Base-by-base conservation (phyloP, 2,329 filamentous ascomycete genomes). In the Sporothrix pseudoabietina region DNA sequence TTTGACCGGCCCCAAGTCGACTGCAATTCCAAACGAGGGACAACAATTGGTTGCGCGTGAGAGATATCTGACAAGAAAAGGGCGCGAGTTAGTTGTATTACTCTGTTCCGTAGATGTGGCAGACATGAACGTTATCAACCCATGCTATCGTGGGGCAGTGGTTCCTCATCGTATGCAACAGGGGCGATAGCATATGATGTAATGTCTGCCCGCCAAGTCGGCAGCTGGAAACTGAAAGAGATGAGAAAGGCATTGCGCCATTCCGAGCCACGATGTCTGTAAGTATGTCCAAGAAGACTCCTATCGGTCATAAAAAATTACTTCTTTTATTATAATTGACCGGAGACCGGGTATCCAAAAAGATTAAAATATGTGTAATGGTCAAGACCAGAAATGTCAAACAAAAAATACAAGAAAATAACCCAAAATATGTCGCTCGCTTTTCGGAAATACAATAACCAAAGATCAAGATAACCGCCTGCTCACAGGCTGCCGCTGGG, bases 311-410 rank as follows among this genome's bases (percentile, higher is more conserved):
- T 14, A 63, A 10, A 41, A 41, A 3, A 26, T 12, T n/a, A 26
- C n/a, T 26, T 39, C 14, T 19, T 49, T 68, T 49, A 68, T 49
- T 52, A 35, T 8, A 41, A 30, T n/a, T 16, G n/a, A 16, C 39
- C n/a, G 59, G 35, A 65, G 22, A 30, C n/a, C n/a, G 14, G 61
- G 61, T 66, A 66, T 66, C 61, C n/a, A 30, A 47, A 22, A 30
- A 49, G 14, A 47, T 12, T 30, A 19, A 66, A 44, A 59, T 9
- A 16, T 16, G 55, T 26, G 32, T 22, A 12, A 65, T n/a, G 59
- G n/a, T 8, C 39, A 4, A 66, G 41, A 66, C 41, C 41, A 32
- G 8, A 49, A 49, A 66, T 66, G 39, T 41, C 65, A 52, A 61
- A 16, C 30, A 61, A 47, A 66, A 22, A 16, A 35, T 52, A 2